Percentiles rank a stretch among this genome's conserved stretches.
Conservation (phyloP, 1,284 basidiomycete genomes). For the Schizophyllum amplum region DNA sequence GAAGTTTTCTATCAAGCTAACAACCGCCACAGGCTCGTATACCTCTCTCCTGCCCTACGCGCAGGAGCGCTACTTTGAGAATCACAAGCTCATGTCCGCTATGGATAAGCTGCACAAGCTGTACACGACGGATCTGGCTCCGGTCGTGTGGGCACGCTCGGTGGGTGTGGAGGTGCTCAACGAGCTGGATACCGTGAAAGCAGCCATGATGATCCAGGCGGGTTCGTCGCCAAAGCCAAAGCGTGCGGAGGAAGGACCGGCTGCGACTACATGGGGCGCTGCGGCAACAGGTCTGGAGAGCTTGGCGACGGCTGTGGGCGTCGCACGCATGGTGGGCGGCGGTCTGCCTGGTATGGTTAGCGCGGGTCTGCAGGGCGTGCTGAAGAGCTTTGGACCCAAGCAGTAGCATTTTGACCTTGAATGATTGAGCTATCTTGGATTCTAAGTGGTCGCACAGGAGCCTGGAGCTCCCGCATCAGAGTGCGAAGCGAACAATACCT, state of each 20-base stretch:
- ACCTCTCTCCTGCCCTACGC: conserved; percentile 73
- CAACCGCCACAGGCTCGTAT: conserved; percentile 51
- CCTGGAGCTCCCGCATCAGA: too few relatives aligned
- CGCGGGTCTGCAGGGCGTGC: not conserved
- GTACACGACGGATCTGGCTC: conserved; percentile 58
- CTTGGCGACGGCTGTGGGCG: not conserved
- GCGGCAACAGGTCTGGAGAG: not conserved
- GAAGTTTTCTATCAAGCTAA: not conserved
- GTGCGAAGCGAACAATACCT: too few relatives aligned
- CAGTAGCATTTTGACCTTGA: too few relatives aligned
- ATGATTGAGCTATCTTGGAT: too few relatives aligned
- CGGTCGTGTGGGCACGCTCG: conserved; percentile 80
- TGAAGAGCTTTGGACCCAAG: not conserved
- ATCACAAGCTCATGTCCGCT: conserved; percentile 78
- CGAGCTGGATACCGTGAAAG: conserved; percentile 78
- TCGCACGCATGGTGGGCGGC: not conserved
- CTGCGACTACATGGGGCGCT: not conserved
- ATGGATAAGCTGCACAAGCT: conserved; percentile 87
- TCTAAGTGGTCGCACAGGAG: too few relatives aligned
- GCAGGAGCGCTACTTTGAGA: conserved; percentile 74
- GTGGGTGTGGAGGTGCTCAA: conserved; percentile 88
- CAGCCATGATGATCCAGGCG: conserved; percentile 74
- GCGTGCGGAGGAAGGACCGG: not conserved
- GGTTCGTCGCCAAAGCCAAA: conserved; percentile 33
- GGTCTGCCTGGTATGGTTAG: not conserved